Evolutionary conservation across 805 yeast species (phyloP).

Genomic region (Yamadazyma insecticola): DNA sequence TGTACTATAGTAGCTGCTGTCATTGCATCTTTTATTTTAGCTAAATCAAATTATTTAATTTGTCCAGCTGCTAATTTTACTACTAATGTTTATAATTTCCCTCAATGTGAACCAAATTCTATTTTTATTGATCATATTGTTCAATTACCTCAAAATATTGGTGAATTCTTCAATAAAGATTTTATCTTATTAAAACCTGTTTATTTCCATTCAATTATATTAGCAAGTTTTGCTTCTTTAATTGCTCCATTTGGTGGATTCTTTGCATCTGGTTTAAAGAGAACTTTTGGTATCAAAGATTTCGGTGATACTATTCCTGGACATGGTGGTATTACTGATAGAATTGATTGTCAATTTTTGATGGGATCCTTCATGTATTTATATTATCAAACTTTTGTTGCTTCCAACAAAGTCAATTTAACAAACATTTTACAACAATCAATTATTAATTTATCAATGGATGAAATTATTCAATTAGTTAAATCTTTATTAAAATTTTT

Average conservation of each 20-base stretch:
- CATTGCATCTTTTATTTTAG: conserved; percentile 57
- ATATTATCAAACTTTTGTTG: conserved; percentile 88
- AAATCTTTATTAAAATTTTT: conserved; percentile 55
- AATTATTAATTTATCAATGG: conserved; percentile 61
- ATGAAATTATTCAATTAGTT: conserved; percentile 61
- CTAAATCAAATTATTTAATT: conserved; percentile 68
- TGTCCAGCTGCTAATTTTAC: conserved; percentile 79
- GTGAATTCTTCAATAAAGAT: conserved; percentile 36
- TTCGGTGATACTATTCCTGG: conserved; percentile 99
- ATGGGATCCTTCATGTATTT: conserved; percentile 95
- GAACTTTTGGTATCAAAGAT: conserved; percentile 94
- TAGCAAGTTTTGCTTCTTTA: conserved; percentile 93
- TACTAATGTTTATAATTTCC: conserved; percentile 55
- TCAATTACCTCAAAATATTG: conserved; percentile 67
- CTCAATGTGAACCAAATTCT: conserved; percentile 80
- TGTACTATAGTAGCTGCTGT: conserved; percentile 79
- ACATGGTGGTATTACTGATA: conserved; percentile 96
- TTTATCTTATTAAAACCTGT: conserved; percentile 73
- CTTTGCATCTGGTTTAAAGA: conserved; percentile 94
- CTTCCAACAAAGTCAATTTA: conserved; percentile 64
- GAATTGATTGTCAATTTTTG: conserved; percentile 95
- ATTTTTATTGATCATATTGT: conserved; percentile 80
- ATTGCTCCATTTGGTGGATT: conserved; percentile 99
- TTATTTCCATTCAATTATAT: conserved; percentile 78
- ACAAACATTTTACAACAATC: conserved; percentile 74